A percentile compares a stretch with the other conserved stretches of the same genome.
These are phyloP conservation scores for Retiboletus fuscus DNA, from an alignment of 1,284 basidiomycete species.

Conservation along the genomic window DNA sequence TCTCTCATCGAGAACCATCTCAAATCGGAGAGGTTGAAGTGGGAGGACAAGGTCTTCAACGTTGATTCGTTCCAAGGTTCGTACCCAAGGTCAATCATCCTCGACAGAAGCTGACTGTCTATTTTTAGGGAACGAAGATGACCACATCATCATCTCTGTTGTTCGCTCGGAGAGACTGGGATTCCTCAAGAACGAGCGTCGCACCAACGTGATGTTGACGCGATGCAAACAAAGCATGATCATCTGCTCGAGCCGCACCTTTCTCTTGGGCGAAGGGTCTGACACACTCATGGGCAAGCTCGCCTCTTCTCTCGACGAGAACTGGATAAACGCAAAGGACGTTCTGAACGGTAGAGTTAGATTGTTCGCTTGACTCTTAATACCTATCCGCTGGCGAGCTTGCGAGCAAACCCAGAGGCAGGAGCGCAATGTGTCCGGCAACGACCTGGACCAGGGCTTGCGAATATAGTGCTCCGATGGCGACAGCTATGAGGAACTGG, in stretches of 20 bases:
- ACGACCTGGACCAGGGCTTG: neutral
- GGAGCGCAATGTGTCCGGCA: too few species aligned
- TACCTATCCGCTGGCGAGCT: neutral
- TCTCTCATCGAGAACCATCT: conserved; percentile 52
- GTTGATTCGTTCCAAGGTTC: conserved; percentile 44
- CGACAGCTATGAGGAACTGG: conserved; percentile 6
- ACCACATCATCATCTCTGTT: conserved; percentile 45
- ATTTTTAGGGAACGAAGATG: conserved; percentile 50
- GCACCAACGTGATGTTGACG: conserved; percentile 67
- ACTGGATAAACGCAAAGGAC: conserved; percentile 53
- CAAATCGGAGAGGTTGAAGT: conserved; percentile 50
- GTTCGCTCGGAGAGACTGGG: conserved; percentile 61
- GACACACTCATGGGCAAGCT: too few species aligned
- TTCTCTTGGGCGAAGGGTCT: too few species aligned
- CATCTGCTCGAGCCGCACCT: conserved; percentile 63
- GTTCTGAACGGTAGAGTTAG: conserved; percentile 14
- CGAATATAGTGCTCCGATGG: too few species aligned
- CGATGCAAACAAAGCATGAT: conserved; percentile 69
- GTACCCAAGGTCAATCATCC: conserved; percentile 39
- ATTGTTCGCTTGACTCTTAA: neutral
- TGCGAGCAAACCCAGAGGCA: neutral
- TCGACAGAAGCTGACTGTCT: conserved; percentile 33
- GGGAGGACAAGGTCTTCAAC: conserved; percentile 70
- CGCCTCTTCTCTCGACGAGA: conserved; percentile 48
- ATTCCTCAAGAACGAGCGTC: conserved; percentile 60